phyloP scores from a whole-genome alignment of 2,329 filamentous ascomycete species.

The Aureobasidium musti region DNA sequence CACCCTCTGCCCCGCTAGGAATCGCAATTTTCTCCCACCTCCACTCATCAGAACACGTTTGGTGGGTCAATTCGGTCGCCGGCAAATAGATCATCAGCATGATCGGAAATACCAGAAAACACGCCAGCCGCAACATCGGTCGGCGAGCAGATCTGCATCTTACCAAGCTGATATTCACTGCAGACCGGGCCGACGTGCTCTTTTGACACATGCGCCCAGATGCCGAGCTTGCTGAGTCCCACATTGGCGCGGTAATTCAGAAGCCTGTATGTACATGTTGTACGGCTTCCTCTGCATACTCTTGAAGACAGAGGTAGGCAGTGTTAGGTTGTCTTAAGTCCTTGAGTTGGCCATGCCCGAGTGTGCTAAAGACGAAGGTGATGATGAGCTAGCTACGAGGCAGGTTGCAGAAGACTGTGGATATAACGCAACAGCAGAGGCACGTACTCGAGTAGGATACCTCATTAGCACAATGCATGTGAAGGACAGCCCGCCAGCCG shows the following conservation, averaged over 20 bases:
- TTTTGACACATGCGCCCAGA: slow-evolving; percentile 22
- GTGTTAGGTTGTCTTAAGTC: background rate
- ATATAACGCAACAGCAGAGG: background rate
- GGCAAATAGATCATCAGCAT: background rate
- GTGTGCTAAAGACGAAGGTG: background rate
- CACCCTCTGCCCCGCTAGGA: slow-evolving; percentile 15
- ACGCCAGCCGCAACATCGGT: background rate
- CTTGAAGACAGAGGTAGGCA: background rate
- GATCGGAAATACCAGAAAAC: background rate
- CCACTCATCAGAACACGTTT: slow-evolving; percentile 4
- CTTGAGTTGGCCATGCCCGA: background rate
- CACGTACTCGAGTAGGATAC: background rate
- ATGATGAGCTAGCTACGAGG: background rate
- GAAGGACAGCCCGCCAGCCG: background rate
- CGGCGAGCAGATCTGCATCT: slow-evolving; percentile 6
- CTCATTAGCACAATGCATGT: background rate
- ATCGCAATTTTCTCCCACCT: background rate
- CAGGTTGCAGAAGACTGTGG: background rate
- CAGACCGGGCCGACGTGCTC: slow-evolving; percentile 12
- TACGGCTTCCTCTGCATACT: background rate
- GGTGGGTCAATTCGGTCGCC: background rate
- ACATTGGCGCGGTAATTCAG: slow-evolving; percentile 13
- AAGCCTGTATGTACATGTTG: background rate
- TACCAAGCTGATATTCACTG: slow-evolving; percentile 8
- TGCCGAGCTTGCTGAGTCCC: slow-evolving; percentile 4